Conservation (phyloP, 495 filamentous ascomycete species). For the Penicillium paradoxum region DNA sequence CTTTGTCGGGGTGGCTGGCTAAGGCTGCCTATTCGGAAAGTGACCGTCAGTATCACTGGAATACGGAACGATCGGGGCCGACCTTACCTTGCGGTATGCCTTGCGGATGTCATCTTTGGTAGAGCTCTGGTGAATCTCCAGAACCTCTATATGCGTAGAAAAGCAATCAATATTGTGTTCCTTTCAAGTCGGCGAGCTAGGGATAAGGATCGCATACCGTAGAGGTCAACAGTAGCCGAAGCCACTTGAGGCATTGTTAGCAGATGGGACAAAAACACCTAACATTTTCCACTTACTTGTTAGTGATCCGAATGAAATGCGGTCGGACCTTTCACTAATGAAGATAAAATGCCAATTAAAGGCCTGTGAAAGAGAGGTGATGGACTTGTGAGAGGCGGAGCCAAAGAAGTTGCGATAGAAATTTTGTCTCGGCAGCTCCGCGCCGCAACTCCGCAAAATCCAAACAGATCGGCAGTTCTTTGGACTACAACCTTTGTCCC, state of each 20-base stretch:
- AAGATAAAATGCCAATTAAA: neutral
- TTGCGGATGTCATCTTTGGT: conserved; percentile 88
- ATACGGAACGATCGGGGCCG: neutral
- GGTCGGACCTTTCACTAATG: neutral
- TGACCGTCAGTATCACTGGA: conserved; percentile 10
- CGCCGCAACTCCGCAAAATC: conserved; percentile 26
- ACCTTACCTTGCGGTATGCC: conserved; percentile 85
- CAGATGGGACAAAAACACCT: neutral
- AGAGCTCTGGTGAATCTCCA: conserved; percentile 65
- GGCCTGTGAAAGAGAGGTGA: neutral
- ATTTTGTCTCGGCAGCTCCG: conserved; percentile 23
- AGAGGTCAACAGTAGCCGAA: conserved; percentile 39
- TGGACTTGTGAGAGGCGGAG: conserved; percentile 5
- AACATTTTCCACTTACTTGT: neutral
- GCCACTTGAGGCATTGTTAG: conserved; percentile 34
- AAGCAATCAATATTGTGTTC: conserved; percentile 13
- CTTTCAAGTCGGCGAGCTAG: neutral
- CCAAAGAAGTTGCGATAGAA: conserved; percentile 17
- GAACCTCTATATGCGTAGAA: conserved; percentile 52
- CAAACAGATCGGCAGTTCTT: neutral
- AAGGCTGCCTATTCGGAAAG: conserved; percentile 64
- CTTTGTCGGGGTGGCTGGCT: conserved; percentile 90
- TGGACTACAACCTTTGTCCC: neutral
- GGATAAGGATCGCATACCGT: conserved; percentile 29
- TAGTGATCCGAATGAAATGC: neutral